Base-by-base conservation (phyloP, 164 flowering plant genomes). In the Magnolia officinalis region DNA sequence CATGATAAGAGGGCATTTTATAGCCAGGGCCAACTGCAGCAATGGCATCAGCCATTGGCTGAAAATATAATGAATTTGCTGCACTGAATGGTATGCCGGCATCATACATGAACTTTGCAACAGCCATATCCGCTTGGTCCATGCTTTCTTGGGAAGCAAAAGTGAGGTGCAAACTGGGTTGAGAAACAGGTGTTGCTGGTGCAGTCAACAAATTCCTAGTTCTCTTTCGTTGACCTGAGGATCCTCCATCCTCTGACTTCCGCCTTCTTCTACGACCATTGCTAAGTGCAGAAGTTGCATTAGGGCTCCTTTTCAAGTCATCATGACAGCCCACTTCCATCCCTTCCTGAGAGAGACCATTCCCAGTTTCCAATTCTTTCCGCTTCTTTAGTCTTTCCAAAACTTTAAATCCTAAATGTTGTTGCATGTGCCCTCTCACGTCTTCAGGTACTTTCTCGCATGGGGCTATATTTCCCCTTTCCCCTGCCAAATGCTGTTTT, bases 401-500 rank as follows among this genome's bases (percentile, higher is more conserved):
- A 70, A 80, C 82, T 71, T 82, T 82, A 29, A 79, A 79, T 59
- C 85, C 86, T 70, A 87, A 79, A 77, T 81, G 82, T 11, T 84
- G 86, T 69, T 82, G 87, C 75, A 87, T 85, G 69, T 77, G 81
- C 8, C 76, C 76, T 71, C 76, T 83, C 24, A 87, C 88, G 50
- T 86, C 88, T 63, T 81, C 85, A 29, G 85, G 83, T 18, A 87
- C 88, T 73, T 80, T 78, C 37, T 82, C 82, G 75, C 90, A 86
- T 29, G 88, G 84, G 59, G 85, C 83, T 59, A 83, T 85, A 76
- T 86, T 82, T 11, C 90, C 88, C 74, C 83, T 83, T 70, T 81
- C 83, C 51, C 90, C 86, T 31, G 90, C 87, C 65, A 87, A 80
- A 80, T 87, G 90, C 55, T 86, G 85, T 80, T 87, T 87, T 18